Conservation (phyloP, 306 rosid species). For the Trichosanthes cucumerina region DNA sequence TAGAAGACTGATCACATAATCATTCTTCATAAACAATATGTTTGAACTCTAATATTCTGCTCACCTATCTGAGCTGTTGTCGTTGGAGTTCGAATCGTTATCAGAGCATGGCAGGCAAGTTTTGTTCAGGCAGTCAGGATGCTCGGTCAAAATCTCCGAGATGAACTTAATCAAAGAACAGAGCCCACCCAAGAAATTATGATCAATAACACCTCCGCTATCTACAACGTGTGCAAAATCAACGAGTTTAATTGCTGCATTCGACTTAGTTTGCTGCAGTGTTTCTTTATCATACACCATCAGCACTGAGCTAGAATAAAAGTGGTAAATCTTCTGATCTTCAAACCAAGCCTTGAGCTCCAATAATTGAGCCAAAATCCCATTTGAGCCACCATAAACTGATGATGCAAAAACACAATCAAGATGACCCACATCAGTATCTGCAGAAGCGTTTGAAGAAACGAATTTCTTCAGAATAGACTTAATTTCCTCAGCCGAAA, state of each 20-base stretch:
- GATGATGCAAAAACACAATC: constrained; percentile 34
- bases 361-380: constrained; percentile 43
- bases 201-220: constrained; percentile 62
- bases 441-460: constrained; percentile 30
- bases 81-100: neutral
- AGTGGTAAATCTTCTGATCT: constrained; percentile 64
- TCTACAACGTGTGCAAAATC: constrained; percentile 74
- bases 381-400: constrained; percentile 43
- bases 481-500: constrained; percentile 19
- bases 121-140: neutral
- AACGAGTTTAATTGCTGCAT: constrained; percentile 44
- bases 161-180: constrained; percentile 71
- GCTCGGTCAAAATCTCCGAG: constrained; percentile 26
- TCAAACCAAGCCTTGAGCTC: constrained; percentile 80
- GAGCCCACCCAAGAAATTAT: constrained; percentile 89
- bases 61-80: neutral
- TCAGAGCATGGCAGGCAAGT: neutral
- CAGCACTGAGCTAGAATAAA: constrained; percentile 55
- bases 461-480: constrained; percentile 44
- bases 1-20: neutral
- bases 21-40: neutral
- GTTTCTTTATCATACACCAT: constrained; percentile 45
- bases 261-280: constrained; percentile 14
- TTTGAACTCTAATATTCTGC: neutral
- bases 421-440: constrained; percentile 19